Percentiles rank a stretch among this genome's conserved stretches.
Conservation (phyloP, 345 rosid genomes). For the Eucalyptus guilfoylei region DNA sequence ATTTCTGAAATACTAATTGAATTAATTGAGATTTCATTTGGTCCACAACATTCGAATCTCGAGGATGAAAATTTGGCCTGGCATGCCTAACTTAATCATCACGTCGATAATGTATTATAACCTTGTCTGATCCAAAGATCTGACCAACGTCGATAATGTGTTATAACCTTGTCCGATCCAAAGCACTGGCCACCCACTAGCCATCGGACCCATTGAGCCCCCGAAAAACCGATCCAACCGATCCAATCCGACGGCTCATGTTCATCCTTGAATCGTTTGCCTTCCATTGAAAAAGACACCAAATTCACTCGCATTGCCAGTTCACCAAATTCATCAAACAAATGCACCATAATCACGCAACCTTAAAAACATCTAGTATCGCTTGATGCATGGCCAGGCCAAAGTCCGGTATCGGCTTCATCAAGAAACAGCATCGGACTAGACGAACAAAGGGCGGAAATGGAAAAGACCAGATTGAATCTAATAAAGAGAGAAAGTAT, state of each 20-base stretch:
- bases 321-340: background rate
- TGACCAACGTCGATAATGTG: background rate
- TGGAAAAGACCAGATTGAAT: background rate
- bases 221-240: background rate
- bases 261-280: background rate
- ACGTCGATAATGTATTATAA: background rate
- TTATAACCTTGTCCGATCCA: background rate
- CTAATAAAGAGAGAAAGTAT: background rate
- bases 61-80: background rate
- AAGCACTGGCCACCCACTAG: background rate
- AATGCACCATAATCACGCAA: background rate
- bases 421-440: background rate
- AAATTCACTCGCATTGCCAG: background rate
- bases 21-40: background rate
- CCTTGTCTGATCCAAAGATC: background rate
- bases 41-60: accelerated
- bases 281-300: background rate
- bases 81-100: accelerated
- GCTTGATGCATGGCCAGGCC: background rate
- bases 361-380: background rate
- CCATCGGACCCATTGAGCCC: background rate
- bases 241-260: background rate
- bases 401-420: background rate
- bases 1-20: background rate
- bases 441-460: background rate